A percentile compares a stretch with the other conserved stretches of the same genome.
phyloP scores from a whole-genome alignment of 1,139 yeast species.

The Yamadazyma trypodendri region DNA sequence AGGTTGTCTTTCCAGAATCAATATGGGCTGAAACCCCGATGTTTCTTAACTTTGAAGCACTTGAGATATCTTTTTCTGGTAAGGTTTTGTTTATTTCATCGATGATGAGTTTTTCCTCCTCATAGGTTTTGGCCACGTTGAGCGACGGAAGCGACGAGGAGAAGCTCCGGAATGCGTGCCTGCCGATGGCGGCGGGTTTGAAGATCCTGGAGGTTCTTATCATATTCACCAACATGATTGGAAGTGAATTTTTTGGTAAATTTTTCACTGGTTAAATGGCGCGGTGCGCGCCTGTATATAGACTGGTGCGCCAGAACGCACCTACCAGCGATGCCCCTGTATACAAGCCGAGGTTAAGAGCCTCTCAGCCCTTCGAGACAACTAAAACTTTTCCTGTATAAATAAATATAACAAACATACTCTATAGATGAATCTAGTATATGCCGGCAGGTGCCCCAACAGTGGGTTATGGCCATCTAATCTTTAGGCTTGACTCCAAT shows the following conservation, averaged over 20 bases:
- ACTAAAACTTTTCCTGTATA: not conserved
- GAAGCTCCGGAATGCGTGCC: constrained; percentile 3
- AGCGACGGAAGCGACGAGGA: constrained; percentile 3
- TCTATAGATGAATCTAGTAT: not conserved
- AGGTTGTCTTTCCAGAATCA: constrained; percentile 79
- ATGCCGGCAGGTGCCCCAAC: too few relatives aligned
- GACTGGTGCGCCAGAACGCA: too few relatives aligned
- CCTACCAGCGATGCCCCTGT: too few relatives aligned
- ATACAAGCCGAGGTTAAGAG: too few relatives aligned
- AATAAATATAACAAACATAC: not conserved
- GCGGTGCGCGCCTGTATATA: not conserved
- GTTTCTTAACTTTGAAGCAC: constrained; percentile 70
- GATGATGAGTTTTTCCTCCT: constrained; percentile 67
- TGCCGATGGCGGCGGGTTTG: not conserved
- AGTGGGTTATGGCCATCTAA: too few relatives aligned
- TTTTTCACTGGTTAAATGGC: constrained; percentile 7
- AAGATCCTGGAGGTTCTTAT: not conserved
- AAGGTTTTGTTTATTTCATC: constrained; percentile 57
- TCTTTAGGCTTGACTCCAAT: constrained; percentile 34
- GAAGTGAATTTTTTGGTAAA: constrained; percentile 3
- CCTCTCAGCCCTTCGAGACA: too few relatives aligned
- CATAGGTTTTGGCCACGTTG: constrained; percentile 48
- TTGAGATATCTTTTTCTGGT: constrained; percentile 55
- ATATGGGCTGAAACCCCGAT: constrained; percentile 97
- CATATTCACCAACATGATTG: not conserved